phyloP scores from a whole-genome alignment of 768 basidiomycete genomes.

The Goffeauzyma gilvescens region DNA sequence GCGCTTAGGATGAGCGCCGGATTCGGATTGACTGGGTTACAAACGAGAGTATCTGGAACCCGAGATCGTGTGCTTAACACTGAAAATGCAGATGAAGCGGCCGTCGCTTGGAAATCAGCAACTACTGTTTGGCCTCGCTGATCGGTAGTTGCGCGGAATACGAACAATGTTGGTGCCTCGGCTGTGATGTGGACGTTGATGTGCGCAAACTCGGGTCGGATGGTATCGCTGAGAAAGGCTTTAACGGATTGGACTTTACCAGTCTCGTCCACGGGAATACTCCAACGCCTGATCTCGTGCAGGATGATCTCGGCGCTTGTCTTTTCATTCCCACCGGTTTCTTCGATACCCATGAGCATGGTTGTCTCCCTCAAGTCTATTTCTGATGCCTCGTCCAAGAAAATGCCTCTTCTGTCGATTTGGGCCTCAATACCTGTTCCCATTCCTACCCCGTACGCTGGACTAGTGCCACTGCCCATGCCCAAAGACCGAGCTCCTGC shows the following conservation, averaged over 20 bases:
- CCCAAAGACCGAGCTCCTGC: too few species aligned
- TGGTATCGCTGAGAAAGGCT: constrained; percentile 17
- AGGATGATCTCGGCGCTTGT: constrained; percentile 22
- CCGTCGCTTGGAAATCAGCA: too few species aligned
- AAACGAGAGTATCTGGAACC: too few species aligned
- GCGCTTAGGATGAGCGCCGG: too few species aligned
- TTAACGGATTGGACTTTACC: constrained; percentile 5
- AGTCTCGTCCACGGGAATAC: background rate
- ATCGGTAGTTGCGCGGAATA: too few species aligned
- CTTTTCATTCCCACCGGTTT: constrained; percentile 13
- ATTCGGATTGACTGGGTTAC: too few species aligned
- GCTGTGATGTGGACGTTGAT: constrained; percentile 19
- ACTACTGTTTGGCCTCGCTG: too few species aligned
- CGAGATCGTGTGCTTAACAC: constrained; percentile 50
- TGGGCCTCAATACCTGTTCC: too few species aligned
- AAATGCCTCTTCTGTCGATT: constrained; percentile 1
- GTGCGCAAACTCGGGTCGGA: constrained; percentile 9
- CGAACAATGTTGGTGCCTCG: background rate
- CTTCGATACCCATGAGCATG: constrained; percentile 29
- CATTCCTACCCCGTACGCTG: too few species aligned
- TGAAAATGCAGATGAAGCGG: constrained; percentile 37
- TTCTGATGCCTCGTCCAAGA: constrained; percentile 9
- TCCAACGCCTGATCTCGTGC: constrained; percentile 14
- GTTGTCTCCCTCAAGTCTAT: constrained; percentile 28
- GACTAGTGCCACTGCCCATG: too few species aligned